Base-by-base conservation (phyloP, 2,329 filamentous ascomycete species). In the Biscogniauxia marginata region DNA sequence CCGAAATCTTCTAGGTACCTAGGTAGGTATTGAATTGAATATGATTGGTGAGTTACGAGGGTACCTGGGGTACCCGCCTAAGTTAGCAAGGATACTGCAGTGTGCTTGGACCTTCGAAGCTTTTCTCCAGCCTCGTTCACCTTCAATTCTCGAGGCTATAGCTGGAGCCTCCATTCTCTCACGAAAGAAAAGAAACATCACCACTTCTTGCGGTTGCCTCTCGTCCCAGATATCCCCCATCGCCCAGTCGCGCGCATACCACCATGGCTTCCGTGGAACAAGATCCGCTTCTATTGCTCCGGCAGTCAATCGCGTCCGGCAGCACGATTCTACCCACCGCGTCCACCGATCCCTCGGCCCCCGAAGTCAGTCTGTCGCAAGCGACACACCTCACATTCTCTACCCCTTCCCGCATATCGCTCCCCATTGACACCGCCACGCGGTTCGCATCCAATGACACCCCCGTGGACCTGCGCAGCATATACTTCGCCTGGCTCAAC, bases 401-500 rank as follows among this genome's bases (percentile, higher is more conserved):
- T 57, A 74, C 81, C 66, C 82, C 83, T 50, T 71, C 77, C 52
- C 81, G 83, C 59, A 79, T 85, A 54, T 80, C 85, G 5, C 81
- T 96, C 56, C 79, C 88, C 1, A 83, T 96, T 63, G 85, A 84
- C 50, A 82, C 83, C 13, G 81, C 87, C 8, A 99, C 95, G 64
- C 91, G 95, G 66, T 98, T 98, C 78, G 83, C 90, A 58, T 93
- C 91, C n/a, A 83, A 84, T 56, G 84, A 84, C 66, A 81, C 84
- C 54, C 82, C 88, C 4, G 87, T 96, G 67, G 91, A 97, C 71
- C 80, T 99, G 65, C 91, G 95, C 70, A 95, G 89, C 72, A 93
- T 97, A 75, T 97, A 93, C 79, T 96, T 98, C 71, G 92, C 92
- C 54, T 99, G 92, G 91, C 81, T 90, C 68, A 96, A 97, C 76